Evolutionary conservation across 257 asterid species (phyloP).

Genomic region (Datura wrightii): DNA sequence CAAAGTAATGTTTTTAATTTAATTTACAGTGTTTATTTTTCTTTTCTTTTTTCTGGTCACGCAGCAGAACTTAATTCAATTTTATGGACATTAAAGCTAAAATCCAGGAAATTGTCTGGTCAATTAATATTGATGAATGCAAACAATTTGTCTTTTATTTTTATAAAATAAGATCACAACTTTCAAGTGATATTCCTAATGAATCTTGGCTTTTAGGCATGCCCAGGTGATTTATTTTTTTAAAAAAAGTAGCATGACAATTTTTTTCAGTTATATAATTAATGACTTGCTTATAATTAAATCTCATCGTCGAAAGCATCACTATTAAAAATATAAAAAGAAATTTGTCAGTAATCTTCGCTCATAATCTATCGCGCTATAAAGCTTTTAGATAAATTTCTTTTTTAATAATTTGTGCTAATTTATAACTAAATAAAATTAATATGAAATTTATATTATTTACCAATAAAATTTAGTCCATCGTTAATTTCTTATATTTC

Average conservation of each 20-base stretch:
- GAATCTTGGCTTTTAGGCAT: slow-evolving; percentile 12
- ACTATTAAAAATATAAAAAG: no score
- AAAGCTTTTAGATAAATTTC: no score
- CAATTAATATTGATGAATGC: neutral
- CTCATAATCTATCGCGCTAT: no score
- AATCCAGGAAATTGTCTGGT: neutral
- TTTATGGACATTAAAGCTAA: neutral
- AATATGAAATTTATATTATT: no score
- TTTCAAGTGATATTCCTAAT: slow-evolving; percentile 25
- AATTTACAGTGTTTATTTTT: neutral
- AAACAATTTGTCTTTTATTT: neutral
- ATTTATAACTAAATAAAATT: no score
- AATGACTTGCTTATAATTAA: neutral
- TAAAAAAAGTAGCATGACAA: neutral
- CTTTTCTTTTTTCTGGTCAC: neutral
- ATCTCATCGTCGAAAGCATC: no score
- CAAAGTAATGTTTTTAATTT: neutral
- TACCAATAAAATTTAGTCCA: no score
- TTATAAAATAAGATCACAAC: neutral
- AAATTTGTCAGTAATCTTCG: no score
- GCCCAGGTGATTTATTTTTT: neutral
- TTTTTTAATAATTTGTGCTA: no score
- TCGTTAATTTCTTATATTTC: no score
- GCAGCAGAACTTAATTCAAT: neutral
- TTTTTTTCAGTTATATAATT: neutral